phyloP scores from a whole-genome alignment of 306 rosid species.

The Lathyrus sativus region DNA sequence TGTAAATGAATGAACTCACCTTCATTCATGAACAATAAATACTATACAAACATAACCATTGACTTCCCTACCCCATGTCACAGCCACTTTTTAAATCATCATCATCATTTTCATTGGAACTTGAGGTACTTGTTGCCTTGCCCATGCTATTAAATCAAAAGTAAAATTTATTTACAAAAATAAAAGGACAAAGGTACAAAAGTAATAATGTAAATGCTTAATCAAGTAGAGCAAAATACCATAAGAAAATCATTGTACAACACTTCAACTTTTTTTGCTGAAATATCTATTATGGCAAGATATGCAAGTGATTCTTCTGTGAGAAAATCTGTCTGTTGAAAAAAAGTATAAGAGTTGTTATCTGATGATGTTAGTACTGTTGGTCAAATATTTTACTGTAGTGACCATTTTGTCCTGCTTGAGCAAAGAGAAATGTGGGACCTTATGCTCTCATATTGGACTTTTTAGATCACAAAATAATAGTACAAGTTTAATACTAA shows the following conservation, averaged over 20 bases:
- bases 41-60: slow-evolving; percentile 20
- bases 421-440: slow-evolving; percentile 29
- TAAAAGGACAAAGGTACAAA: slow-evolving; percentile 15
- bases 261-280: slow-evolving; percentile 22
- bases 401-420: slow-evolving; percentile 48
- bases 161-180: slow-evolving; percentile 13
- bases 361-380: slow-evolving; percentile 30
- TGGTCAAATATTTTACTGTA: slow-evolving; percentile 31
- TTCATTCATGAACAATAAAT: slow-evolving; percentile 18
- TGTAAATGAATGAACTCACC: not conserved
- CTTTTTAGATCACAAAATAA: slow-evolving; percentile 14
- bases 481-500: no score
- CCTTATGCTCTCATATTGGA: slow-evolving; percentile 33
- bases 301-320: slow-evolving; percentile 30
- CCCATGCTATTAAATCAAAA: slow-evolving; percentile 23
- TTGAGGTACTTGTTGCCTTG: slow-evolving; percentile 14
- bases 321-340: slow-evolving; percentile 43
- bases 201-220: slow-evolving; percentile 5
- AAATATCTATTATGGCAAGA: slow-evolving; percentile 32
- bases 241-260: slow-evolving; percentile 18
- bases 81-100: slow-evolving; percentile 24
- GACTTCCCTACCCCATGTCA: slow-evolving; percentile 28
- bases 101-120: slow-evolving; percentile 28
- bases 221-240: slow-evolving; percentile 26
- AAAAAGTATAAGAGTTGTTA: slow-evolving; percentile 31